Percentiles rank a stretch among this genome's conserved stretches.
phyloP scores from a whole-genome alignment of 352 stramenopile genomes.

The Nothophytophthora sp. region DNA sequence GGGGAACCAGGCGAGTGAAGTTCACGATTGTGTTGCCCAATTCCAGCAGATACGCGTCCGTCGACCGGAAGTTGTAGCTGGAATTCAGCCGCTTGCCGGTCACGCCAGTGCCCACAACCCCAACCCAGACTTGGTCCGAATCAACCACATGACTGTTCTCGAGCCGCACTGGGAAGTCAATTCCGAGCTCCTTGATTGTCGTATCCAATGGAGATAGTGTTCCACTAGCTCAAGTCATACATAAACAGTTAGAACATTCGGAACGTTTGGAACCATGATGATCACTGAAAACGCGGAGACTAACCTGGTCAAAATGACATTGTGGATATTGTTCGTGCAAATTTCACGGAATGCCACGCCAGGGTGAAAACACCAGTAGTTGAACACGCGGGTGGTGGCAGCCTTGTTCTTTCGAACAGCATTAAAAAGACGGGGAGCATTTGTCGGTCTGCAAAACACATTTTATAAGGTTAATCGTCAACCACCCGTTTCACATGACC shows the following conservation, averaged over 20 bases:
- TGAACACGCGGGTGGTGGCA: conserved; percentile 85
- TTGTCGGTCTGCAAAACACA: conserved; percentile 29
- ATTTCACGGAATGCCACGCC: conserved; percentile 97
- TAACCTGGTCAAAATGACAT: conserved; percentile 86
- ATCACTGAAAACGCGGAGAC: conserved; percentile 1
- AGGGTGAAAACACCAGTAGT: conserved; percentile 99
- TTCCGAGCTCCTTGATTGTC: conserved; percentile 96
- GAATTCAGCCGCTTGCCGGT: conserved; percentile 94
- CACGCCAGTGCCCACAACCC: conserved; percentile 93
- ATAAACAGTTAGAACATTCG: no score
- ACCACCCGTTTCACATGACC: conserved; percentile 11
- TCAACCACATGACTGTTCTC: conserved; percentile 99
- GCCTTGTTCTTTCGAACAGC: conserved; percentile 48
- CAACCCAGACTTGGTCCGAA: conserved; percentile 84
- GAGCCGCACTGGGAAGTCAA: conserved; percentile 95
- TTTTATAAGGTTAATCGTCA: conserved; percentile 1
- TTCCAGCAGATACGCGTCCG: conserved; percentile 94
- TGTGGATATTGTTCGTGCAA: conserved; percentile 89
- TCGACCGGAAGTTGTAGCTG: conserved; percentile 94
- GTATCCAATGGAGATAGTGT: conserved; percentile 97
- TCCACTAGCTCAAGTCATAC: conserved; percentile 70
- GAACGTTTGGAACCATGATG: background rate
- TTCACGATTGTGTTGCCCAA: conserved; percentile 97
- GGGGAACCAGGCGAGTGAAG: conserved; percentile 93
- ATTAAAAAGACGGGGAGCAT: conserved; percentile 52